Percentiles rank a stretch among this genome's conserved stretches.
Conservation (phyloP, 768 basidiomycete genomes). For the Kwoniella pini region DNA sequence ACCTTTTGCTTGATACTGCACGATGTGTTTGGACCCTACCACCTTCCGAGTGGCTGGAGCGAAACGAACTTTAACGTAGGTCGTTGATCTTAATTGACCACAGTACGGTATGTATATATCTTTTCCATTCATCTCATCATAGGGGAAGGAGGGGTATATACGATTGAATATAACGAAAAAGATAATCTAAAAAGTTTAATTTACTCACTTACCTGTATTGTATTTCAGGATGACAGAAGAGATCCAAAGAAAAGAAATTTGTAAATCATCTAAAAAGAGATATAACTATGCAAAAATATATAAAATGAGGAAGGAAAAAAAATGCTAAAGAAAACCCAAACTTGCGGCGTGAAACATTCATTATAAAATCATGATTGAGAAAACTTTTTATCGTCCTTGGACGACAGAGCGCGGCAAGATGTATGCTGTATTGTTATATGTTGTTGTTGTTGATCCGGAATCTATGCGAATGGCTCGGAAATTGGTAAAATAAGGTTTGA, state of each 20-base stretch:
- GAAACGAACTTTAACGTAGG: too few relatives aligned
- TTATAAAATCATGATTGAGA: too few relatives aligned
- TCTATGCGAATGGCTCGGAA: conserved; percentile 6
- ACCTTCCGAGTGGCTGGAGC: too few relatives aligned
- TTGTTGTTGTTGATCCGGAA: conserved; percentile 4
- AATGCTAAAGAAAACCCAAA: conserved; percentile 1
- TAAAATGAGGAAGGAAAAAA: not conserved
- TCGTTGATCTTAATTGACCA: too few relatives aligned
- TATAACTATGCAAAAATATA: not conserved
- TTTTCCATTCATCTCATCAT: too few relatives aligned
- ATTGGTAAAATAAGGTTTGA: not conserved
- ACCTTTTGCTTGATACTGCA: too few relatives aligned
- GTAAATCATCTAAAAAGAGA: not conserved
- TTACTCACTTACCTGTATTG: too few relatives aligned
- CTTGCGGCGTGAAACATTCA: conserved; percentile 10
- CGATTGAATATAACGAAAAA: not conserved
- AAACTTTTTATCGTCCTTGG: conserved; percentile 43
- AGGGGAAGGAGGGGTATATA: not conserved
- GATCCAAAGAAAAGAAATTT: too few relatives aligned
- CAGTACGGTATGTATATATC: too few relatives aligned
- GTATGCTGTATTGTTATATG: conserved; percentile 2
- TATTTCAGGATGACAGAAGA: too few relatives aligned
- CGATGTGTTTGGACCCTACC: too few relatives aligned
- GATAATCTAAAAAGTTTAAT: not conserved
- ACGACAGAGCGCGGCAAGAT: conserved; percentile 47